These are phyloP conservation scores for Carex scoparia DNA, from an alignment of 176 grass and related monocot species.

Conservation along the genomic window DNA sequence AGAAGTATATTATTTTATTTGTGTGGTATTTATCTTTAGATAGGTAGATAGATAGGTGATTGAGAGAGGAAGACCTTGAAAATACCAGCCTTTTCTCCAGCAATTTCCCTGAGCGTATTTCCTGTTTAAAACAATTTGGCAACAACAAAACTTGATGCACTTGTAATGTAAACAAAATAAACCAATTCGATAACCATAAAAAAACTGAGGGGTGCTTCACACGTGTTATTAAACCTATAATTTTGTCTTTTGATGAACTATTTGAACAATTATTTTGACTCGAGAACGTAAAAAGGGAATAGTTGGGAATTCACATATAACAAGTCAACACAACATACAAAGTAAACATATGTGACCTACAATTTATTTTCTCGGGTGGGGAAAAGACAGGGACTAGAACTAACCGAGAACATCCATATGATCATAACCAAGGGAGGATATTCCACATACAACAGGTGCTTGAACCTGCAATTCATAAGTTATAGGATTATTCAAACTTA, in stretches of 20 bases:
- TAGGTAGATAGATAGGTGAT: neutral
- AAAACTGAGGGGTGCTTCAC: neutral
- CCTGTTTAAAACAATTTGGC: conserved; percentile 40
- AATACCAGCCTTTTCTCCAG: conserved; percentile 79
- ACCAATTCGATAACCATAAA: neutral
- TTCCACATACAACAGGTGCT: conserved; percentile 67
- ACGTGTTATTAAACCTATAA: conserved; percentile 6
- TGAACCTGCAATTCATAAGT: conserved; percentile 54
- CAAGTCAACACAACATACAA: neutral
- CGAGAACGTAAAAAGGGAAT: neutral
- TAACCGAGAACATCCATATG: conserved; percentile 96
- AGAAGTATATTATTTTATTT: neutral
- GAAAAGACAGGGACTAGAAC: conserved; percentile 17
- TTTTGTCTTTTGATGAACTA: neutral
- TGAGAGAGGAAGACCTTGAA: conserved; percentile 50
- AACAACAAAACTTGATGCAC: neutral
- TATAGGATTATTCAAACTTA: conserved; percentile 27
- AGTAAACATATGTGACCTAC: neutral
- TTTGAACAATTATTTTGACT: neutral
- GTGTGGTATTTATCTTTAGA: neutral
- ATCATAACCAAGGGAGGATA: conserved; percentile 85
- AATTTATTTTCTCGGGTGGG: neutral
- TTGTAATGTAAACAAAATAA: neutral
- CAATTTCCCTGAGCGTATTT: conserved; percentile 72
- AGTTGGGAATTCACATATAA: conserved; percentile 3